Evolutionary conservation across 2,329 filamentous ascomycete species (phyloP), one percentile per base, ranked within the genome.

Genomic region (Penicillium brasilianum): DNA sequence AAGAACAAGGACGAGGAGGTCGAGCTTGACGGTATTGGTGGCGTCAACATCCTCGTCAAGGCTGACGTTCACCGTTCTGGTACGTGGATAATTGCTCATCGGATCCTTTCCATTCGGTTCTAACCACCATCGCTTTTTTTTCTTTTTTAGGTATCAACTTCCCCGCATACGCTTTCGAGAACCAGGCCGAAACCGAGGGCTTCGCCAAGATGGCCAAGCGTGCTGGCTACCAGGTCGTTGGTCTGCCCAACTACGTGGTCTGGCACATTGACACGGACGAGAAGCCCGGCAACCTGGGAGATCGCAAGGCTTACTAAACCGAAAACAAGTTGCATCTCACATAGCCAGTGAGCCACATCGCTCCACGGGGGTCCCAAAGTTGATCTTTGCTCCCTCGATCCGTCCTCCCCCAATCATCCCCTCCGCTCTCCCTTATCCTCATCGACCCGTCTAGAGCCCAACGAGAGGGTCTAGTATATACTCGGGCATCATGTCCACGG

Each of bases 191-290:
- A 80, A 99, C 95, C 4, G 95, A 99, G 80, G 95, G 95, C 7
- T 99, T 99, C 74, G 95, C 95, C 39, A 97, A 96, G 78, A 99
- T 99, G 95, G 95, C 95, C 61, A 97, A 96, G 82, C 86, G 93
- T 65, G 95, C 95, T 18, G 95, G 95, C 48, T 98, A 97, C 76
- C 85, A 92, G 72, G 95, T 99, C 28, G 87, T 92, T 69, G 95
- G 95, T 49, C 83, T 99, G 58, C 95, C 94, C 44, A 99, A 99
- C 77, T 99, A 99, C 76, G 89, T 99, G 54, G 94, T 99, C 61
- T 99, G 95, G 95, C 95, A 99, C 76, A 91, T 97, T 72, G 95
- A 99, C 77, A 99, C 95, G 2, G 88, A 93, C 59, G 95, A 99
- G 82, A 97, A 97, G 84, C 86, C 88, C 36, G 92, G 93, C 36